Evolutionary conservation across 257 asterid species (phyloP), one percentile per base, ranked within the genome.

Genomic region (Paulownia fortunei): DNA sequence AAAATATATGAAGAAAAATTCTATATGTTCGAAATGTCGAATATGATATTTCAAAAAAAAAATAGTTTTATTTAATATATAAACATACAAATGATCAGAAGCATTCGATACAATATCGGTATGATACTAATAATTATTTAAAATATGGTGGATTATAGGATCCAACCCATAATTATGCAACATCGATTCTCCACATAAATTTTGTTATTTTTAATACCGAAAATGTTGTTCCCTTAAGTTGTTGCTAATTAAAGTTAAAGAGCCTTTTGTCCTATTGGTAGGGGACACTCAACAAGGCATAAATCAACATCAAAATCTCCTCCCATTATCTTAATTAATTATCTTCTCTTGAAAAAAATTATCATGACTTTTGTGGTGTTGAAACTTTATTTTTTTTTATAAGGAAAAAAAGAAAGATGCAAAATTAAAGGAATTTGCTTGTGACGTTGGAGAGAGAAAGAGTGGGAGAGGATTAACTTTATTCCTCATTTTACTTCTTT

Each of bases 131-230:
- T n/a, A n/a, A n/a, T n/a, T n/a, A n/a, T n/a, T n/a, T n/a, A n/a
- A n/a, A n/a, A n/a, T n/a, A n/a, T n/a, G n/a, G 27, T 61, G 30
- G 9, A 13, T 62, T 62, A 16, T 62, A n/a, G 24, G 67, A 61
- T 42, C 62, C 27, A 77, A 46, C 70, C 74, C 73, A 23, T 56
- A 72, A 76, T 77, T 36, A 52, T 72, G 80, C 82, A 56, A 44
- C 80, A 67, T 60, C 83, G 83, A 74, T 74, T 74, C 83, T 30
- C 72, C 84, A 80, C 72, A 61, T 59, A 74, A 73, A 19, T 62
- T 41, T 66, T 76, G 11, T 76, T 76, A 32, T 3, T 27, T 62
- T 7, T n/a, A n/a, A 30, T 60, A 41, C 5, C 15, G 12, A 18
- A 3, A 55, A 19, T 19, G 0, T 73, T 46, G 12, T 73, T 59